A percentile compares a stretch with the other conserved stretches of the same genome.
These are phyloP conservation scores for Aspergillus piperis DNA, from an alignment of 2,329 filamentous ascomycete species.

Conservation along the genomic window DNA sequence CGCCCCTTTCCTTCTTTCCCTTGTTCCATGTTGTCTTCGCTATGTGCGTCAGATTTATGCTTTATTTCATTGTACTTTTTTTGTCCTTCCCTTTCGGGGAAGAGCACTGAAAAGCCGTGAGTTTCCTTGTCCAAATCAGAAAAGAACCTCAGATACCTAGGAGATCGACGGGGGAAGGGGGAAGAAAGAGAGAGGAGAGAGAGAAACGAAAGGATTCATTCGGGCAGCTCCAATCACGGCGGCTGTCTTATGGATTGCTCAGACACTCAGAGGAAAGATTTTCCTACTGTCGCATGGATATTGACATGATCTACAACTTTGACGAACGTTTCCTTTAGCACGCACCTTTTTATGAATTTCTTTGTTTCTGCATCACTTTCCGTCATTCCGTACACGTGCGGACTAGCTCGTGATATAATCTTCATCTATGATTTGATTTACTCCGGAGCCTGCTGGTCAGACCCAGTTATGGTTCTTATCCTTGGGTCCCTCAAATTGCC, in stretches of 20 bases:
- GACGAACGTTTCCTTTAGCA: too few relatives aligned
- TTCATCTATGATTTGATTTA: slow-evolving; percentile 7
- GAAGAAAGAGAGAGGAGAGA: too few relatives aligned
- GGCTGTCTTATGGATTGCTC: neutral
- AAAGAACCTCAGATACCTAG: neutral
- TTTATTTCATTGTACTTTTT: too few relatives aligned
- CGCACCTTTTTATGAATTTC: neutral
- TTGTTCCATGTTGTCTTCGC: neutral
- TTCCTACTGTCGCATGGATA: too few relatives aligned
- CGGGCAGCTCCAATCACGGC: too few relatives aligned
- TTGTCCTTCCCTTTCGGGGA: neutral
- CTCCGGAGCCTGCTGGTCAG: slow-evolving; percentile 3
- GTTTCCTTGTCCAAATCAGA: neutral
- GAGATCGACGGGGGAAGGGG: neutral
- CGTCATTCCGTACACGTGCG: neutral
- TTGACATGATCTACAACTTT: too few relatives aligned
- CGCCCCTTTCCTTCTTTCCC: neutral
- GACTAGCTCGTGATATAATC: neutral
- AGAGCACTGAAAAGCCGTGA: neutral
- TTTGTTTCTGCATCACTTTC: slow-evolving; percentile 1
- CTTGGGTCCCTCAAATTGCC: slow-evolving; percentile 5
- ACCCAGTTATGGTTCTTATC: neutral
- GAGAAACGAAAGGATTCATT: too few relatives aligned
- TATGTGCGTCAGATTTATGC: too few relatives aligned
- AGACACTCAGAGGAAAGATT: too few relatives aligned